Percentiles rank a stretch among this genome's conserved stretches.
These are phyloP conservation scores for Podaxis carcinomalis DNA, from an alignment of 768 basidiomycete genomes.

Conservation along the genomic window DNA sequence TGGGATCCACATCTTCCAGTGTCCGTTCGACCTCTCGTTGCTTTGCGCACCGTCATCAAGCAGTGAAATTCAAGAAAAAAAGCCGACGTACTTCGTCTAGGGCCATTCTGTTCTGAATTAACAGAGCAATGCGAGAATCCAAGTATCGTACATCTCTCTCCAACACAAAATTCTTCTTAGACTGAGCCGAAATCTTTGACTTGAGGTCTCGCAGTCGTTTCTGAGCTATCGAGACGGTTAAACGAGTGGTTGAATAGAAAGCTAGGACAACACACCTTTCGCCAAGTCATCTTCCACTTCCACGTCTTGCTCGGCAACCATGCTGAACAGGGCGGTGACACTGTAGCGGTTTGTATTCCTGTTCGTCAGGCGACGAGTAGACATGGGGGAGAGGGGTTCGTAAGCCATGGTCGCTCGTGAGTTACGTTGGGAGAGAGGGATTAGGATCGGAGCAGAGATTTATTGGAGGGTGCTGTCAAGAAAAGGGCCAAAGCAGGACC, in stretches of 20 bases:
- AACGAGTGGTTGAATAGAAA: conserved; percentile 1
- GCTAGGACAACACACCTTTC: conserved; percentile 56
- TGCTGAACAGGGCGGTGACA: conserved; percentile 92
- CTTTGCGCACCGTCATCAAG: conserved; percentile 32
- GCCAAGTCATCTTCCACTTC: conserved; percentile 98
- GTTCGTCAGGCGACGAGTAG: conserved; percentile 77
- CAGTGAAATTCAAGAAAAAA: conserved; percentile 12
- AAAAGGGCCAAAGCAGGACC: conserved; percentile 12
- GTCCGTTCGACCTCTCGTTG: conserved; percentile 95
- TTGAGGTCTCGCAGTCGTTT: conserved; percentile 96
- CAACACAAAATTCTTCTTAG: conserved; percentile 99
- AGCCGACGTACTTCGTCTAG: conserved; percentile 73
- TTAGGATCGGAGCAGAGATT: conserved; percentile 15
- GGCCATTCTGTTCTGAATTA: conserved; percentile 98
- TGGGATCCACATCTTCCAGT: conserved; percentile 92
- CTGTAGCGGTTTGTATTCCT: conserved; percentile 95
- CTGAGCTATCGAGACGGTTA: conserved; percentile 58
- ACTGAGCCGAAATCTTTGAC: conserved; percentile 94
- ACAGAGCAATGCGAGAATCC: conserved; percentile 92
- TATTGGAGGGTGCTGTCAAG: conserved; percentile 3
- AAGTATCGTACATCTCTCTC: conserved; percentile 98
- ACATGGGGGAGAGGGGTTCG: conserved; percentile 60
- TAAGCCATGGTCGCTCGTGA: conserved; percentile 50
- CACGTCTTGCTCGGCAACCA: conserved; percentile 98
- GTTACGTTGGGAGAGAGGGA: conserved; percentile 22